Conservation (phyloP, 1,139 yeast genomes). For the Wickerhamiella infanticola region DNA sequence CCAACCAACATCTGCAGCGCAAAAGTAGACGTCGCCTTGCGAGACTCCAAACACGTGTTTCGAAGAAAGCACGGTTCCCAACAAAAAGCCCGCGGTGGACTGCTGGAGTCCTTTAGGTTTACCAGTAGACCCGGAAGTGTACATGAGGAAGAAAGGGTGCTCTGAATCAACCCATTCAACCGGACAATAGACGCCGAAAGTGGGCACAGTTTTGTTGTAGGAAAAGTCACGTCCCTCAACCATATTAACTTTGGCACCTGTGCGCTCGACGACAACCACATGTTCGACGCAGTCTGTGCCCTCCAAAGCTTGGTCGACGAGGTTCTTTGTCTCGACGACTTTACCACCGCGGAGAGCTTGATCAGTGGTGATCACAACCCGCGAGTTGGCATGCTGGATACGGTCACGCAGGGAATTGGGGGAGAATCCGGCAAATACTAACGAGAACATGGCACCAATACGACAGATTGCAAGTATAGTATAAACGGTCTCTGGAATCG, state of each 20-base stretch:
- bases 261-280: slow-evolving; percentile 58
- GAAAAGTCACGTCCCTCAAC: slow-evolving; percentile 49
- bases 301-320: slow-evolving; percentile 66
- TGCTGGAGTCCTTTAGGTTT: slow-evolving; percentile 60
- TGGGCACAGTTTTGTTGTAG: slow-evolving; percentile 65
- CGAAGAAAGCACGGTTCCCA: slow-evolving; percentile 55
- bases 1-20: slow-evolving; percentile 87
- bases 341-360: slow-evolving; percentile 74
- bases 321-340: slow-evolving; percentile 66
- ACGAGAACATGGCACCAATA: slow-evolving; percentile 71
- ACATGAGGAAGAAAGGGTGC: slow-evolving; percentile 47
- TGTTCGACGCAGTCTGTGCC: slow-evolving; percentile 52
- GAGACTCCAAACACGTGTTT: slow-evolving; percentile 67
- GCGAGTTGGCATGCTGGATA: slow-evolving; percentile 56
- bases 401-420: slow-evolving; percentile 63
- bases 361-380: slow-evolving; percentile 61
- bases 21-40: slow-evolving; percentile 53
- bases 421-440: slow-evolving; percentile 70
- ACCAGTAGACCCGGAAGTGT: slow-evolving; percentile 58
- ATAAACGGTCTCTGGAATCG: slow-evolving; percentile 69
- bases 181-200: slow-evolving; percentile 50
- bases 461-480: slow-evolving; percentile 59
- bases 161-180: slow-evolving; percentile 46
- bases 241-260: slow-evolving; percentile 50
- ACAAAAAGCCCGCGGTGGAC: slow-evolving; percentile 62